These are phyloP conservation scores for Claviceps fusiformis DNA, from an alignment of 2,329 filamentous ascomycete genomes.

Conservation along the genomic window DNA sequence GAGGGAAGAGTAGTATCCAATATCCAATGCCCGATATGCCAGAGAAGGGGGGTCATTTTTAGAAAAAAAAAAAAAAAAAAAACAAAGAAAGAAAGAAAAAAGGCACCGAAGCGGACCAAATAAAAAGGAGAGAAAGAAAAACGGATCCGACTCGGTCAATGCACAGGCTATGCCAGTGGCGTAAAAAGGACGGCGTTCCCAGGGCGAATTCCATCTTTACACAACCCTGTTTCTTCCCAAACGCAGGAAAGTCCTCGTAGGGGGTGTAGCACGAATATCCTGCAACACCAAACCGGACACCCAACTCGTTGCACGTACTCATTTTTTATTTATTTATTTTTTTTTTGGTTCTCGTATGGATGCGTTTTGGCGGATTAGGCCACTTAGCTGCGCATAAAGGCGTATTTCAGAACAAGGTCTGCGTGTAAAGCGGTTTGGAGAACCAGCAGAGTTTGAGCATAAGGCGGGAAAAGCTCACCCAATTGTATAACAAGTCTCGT, in stretches of 20 bases:
- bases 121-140: background rate
- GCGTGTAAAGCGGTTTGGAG: too few species aligned
- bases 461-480: too few species aligned
- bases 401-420: too few species aligned
- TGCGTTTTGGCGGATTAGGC: too few species aligned
- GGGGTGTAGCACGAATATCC: background rate
- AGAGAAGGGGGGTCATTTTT: background rate
- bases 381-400: too few species aligned
- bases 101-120: background rate
- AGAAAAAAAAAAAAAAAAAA: too few species aligned
- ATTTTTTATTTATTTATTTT: background rate
- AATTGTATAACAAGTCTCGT: too few species aligned
- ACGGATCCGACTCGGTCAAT: background rate
- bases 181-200: background rate
- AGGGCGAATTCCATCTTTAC: background rate
- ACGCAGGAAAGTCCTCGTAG: background rate
- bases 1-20: conserved; percentile 8
- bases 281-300: too few species aligned
- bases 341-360: background rate
- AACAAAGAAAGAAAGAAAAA: too few species aligned
- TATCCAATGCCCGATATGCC: background rate
- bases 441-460: too few species aligned
- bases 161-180: background rate
- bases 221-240: too few species aligned
- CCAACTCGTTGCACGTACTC: too few species aligned